Percentiles rank a stretch among this genome's conserved stretches.
phyloP scores from a whole-genome alignment of 2,329 filamentous ascomycete species.

The Dothideomycetes sp. region DNA sequence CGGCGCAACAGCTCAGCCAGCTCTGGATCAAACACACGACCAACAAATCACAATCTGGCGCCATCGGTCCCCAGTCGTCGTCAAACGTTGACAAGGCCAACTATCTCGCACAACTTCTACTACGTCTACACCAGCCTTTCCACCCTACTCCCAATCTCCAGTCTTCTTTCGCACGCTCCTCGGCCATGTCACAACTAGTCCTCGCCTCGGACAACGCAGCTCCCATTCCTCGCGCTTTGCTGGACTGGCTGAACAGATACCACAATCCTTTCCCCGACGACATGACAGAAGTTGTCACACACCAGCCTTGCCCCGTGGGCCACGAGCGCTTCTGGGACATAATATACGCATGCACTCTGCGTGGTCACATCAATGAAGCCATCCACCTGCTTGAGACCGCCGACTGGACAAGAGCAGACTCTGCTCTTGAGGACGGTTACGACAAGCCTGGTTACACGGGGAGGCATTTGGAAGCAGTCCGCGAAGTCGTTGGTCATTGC shows the following conservation, averaged over 20 bases:
- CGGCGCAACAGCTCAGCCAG: constrained; percentile 20
- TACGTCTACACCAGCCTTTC: constrained; percentile 68
- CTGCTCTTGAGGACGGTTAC: constrained; percentile 47
- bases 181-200: constrained; percentile 8
- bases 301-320: constrained; percentile 63
- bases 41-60: constrained; percentile 22
- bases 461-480: constrained; percentile 66
- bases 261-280: constrained; percentile 66
- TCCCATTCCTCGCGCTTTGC: constrained; percentile 65
- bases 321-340: constrained; percentile 79
- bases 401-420: constrained; percentile 68
- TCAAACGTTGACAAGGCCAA: constrained; percentile 63
- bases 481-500: constrained; percentile 60
- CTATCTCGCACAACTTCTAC: constrained; percentile 66
- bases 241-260: constrained; percentile 71
- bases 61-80: constrained; percentile 39
- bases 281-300: constrained; percentile 52
- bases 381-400: constrained; percentile 62
- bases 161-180: constrained; percentile 18
- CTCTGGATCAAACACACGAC: constrained; percentile 22
- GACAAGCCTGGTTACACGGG: constrained; percentile 62
- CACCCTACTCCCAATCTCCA: constrained; percentile 23
- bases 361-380: constrained; percentile 62
- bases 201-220: constrained; percentile 17
- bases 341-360: constrained; percentile 63